phyloP scores from a whole-genome alignment of 306 rosid genomes.

The Quercus alba region DNA sequence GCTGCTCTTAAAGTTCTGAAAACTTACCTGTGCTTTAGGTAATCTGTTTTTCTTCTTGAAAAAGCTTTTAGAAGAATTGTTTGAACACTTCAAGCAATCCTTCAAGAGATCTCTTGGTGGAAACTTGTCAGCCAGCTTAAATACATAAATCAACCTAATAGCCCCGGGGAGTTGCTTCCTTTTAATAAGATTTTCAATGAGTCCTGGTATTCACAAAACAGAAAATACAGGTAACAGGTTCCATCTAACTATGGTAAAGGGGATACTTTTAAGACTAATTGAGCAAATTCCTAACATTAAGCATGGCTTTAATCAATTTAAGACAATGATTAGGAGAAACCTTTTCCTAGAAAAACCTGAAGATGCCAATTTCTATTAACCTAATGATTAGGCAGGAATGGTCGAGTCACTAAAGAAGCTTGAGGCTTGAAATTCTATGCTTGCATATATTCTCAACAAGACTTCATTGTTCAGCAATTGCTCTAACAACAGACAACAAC shows the following conservation, averaged over 20 bases:
- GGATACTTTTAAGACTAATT: no score
- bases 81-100: conserved; percentile 8
- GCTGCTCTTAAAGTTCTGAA: not conserved
- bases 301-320: no score
- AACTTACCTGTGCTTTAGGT: conserved; percentile 25
- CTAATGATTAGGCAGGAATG: no score
- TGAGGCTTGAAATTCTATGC: no score
- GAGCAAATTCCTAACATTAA: no score
- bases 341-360: no score
- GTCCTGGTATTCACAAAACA: conserved; percentile 16
- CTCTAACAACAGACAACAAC: conserved; percentile 35
- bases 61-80: not conserved
- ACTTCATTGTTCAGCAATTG: conserved; percentile 15
- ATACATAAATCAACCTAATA: conserved; percentile 46
- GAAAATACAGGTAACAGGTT: not conserved
- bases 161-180: conserved; percentile 26
- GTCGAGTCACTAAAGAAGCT: no score
- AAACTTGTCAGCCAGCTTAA: conserved; percentile 20
- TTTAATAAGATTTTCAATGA: conserved; percentile 33
- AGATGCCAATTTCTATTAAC: no score
- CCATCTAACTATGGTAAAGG: no score
- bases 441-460: no score
- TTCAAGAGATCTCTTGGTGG: conserved; percentile 25
- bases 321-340: not conserved
- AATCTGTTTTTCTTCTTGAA: not conserved